Conservation (phyloP, 176 grass and related monocot genomes). For the Eleusine indica region DNA sequence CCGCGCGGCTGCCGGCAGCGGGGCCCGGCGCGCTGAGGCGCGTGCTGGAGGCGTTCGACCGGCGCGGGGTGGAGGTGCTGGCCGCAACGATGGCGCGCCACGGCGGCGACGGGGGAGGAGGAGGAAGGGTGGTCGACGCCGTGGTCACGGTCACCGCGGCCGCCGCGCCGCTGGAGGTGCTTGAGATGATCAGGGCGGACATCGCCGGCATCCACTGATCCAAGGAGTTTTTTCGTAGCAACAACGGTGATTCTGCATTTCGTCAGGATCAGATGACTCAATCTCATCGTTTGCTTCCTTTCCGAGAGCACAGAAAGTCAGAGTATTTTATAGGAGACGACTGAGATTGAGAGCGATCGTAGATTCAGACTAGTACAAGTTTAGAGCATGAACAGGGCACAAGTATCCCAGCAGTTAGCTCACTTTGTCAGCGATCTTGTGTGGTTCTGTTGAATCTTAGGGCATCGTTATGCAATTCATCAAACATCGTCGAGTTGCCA, state of each 20-base stretch:
- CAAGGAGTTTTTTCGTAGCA: neutral
- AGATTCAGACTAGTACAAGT: too few species aligned
- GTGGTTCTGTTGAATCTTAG: too few species aligned
- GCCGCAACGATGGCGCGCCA: constrained; percentile 28
- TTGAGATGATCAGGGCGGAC: constrained; percentile 39
- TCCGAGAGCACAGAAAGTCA: too few species aligned
- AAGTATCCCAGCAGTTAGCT: too few species aligned
- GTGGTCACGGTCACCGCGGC: constrained; percentile 42
- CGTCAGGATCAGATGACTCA: too few species aligned
- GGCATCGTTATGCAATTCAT: too few species aligned
- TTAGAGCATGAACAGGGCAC: too few species aligned
- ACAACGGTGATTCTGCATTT: neutral
- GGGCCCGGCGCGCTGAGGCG: constrained; percentile 16
- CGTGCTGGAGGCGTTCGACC: constrained; percentile 41
- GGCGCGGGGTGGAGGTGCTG: constrained; percentile 39
- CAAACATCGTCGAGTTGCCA: too few species aligned
- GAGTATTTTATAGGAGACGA: too few species aligned
- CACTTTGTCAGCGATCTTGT: too few species aligned
- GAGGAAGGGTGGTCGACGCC: neutral
- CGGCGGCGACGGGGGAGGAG: neutral
- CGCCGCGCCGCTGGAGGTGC: constrained; percentile 25
- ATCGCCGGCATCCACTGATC: constrained; percentile 40
- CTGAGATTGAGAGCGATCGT: too few species aligned
- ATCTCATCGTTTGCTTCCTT: too few species aligned
- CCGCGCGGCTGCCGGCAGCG: constrained; percentile 20